These are phyloP conservation scores for Rubia balearica DNA, from an alignment of 305 asterid species.

Conservation along the genomic window DNA sequence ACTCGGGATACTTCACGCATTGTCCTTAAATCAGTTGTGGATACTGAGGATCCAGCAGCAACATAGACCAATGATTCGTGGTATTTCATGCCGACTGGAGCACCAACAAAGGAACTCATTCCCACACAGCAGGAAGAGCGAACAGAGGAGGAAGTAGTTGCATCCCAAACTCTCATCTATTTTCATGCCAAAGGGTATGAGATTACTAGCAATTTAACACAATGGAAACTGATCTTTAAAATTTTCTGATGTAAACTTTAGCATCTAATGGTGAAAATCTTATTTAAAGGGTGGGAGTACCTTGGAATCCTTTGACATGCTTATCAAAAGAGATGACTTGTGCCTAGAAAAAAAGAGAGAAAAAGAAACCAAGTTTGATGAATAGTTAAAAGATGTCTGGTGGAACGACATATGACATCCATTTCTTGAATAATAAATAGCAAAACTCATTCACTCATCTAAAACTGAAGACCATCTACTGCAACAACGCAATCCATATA, in stretches of 20 bases:
- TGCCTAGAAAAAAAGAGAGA: constrained; percentile 38
- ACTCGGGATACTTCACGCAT: constrained; percentile 47
- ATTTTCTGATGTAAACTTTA: neutral
- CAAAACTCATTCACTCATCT: neutral
- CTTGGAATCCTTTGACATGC: constrained; percentile 75
- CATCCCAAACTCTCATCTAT: constrained; percentile 77
- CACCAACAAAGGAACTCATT: constrained; percentile 39
- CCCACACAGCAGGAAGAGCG: constrained; percentile 80
- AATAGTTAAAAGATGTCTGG: neutral
- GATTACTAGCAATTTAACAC: neutral
- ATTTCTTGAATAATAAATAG: neutral
- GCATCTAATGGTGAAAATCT: neutral
- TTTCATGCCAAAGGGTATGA: neutral
- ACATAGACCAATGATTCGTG: constrained; percentile 62
- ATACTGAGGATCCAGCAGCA: constrained; percentile 61
- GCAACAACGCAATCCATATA: neutral
- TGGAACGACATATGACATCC: neutral
- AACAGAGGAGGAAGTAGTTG: constrained; percentile 43
- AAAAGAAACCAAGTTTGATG: neutral
- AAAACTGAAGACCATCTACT: neutral
- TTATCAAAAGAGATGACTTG: constrained; percentile 58
- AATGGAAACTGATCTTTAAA: neutral
- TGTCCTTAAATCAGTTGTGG: constrained; percentile 63
- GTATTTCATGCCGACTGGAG: constrained; percentile 67
- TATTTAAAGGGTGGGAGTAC: constrained; percentile 27